Percentiles rank a stretch among this genome's conserved stretches.
These are phyloP conservation scores for Leccinum ochraceum DNA, from an alignment of 768 basidiomycete species.

Conservation along the genomic window DNA sequence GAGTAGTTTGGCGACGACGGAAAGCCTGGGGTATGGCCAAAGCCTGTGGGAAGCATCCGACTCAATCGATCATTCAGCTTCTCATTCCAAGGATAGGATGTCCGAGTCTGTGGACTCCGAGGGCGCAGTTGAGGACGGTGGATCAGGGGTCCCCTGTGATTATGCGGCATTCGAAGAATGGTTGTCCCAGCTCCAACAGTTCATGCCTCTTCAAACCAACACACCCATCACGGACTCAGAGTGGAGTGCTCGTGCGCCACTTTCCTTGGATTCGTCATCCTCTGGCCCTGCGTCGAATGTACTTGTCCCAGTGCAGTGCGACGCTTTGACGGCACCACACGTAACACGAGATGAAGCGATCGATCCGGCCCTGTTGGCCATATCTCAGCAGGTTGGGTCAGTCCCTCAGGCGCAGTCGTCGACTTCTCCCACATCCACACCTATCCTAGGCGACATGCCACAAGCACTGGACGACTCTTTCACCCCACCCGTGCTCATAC, in stretches of 20 bases:
- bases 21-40: constrained; percentile 39
- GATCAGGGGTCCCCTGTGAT: constrained; percentile 30
- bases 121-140: constrained; percentile 10
- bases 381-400: constrained; percentile 22
- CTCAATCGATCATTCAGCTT: background rate
- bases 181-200: constrained; percentile 51
- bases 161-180: constrained; percentile 48
- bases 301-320: background rate
- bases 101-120: constrained; percentile 7
- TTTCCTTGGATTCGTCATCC: constrained; percentile 3
- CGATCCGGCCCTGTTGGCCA: constrained; percentile 35
- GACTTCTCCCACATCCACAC: background rate
- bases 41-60: constrained; percentile 37
- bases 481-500: constrained; percentile 23
- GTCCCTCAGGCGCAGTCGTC: constrained; percentile 4
- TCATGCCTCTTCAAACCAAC: constrained; percentile 33
- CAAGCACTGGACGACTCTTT: constrained; percentile 8
- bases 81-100: constrained; percentile 11
- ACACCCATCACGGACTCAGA: constrained; percentile 15
- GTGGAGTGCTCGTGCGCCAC: background rate
- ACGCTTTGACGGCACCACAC: background rate
- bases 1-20: background rate
- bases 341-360: constrained; percentile 26
- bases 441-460: background rate
- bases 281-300: background rate